Conservation (phyloP, 345 rosid genomes). For the Eucalyptus dawsonii region DNA sequence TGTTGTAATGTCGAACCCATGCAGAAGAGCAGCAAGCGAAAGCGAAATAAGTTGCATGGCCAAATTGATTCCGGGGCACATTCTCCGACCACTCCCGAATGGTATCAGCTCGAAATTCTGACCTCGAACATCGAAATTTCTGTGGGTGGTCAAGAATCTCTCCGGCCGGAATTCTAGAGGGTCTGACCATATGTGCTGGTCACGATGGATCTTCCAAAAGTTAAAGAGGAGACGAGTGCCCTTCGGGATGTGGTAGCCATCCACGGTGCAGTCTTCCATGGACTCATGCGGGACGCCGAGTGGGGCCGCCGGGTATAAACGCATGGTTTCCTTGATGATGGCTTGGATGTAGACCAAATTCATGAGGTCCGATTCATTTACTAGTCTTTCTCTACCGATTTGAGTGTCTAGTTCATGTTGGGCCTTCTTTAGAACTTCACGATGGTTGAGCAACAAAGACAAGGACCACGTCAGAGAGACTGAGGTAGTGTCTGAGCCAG, state of each 20-base stretch:
- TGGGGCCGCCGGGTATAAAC: constrained; percentile 19
- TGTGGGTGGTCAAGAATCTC: constrained; percentile 13
- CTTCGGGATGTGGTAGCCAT: constrained; percentile 13
- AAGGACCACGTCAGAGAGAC: constrained; percentile 28
- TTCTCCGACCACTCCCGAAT: constrained; percentile 21
- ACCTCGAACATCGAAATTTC: constrained; percentile 11
- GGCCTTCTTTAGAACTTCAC: constrained; percentile 1
- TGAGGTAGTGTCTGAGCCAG: constrained; percentile 24
- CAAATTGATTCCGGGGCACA: constrained; percentile 20
- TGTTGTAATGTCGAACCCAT: constrained; percentile 10
- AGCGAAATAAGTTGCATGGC: constrained; percentile 16
- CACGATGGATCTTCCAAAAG: constrained; percentile 14
- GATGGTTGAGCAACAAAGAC: constrained; percentile 25
- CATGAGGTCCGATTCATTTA: constrained; percentile 5
- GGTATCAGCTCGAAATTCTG: constrained; percentile 21
- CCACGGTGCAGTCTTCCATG: constrained; percentile 12
- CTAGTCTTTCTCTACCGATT: constrained; percentile 15
- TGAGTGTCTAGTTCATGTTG: constrained; percentile 24
- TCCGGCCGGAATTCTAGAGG: constrained; percentile 19
- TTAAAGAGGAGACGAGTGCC: constrained; percentile 15
- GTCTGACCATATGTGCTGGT: constrained; percentile 11
- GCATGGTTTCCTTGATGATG: constrained; percentile 24
- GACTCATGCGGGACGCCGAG: constrained; percentile 19
- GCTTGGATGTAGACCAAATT: constrained; percentile 20
- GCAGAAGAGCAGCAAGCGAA: constrained; percentile 13